Evolutionary conservation across 345 rosid species (phyloP).

Genomic region (Heritiera littoralis): DNA sequence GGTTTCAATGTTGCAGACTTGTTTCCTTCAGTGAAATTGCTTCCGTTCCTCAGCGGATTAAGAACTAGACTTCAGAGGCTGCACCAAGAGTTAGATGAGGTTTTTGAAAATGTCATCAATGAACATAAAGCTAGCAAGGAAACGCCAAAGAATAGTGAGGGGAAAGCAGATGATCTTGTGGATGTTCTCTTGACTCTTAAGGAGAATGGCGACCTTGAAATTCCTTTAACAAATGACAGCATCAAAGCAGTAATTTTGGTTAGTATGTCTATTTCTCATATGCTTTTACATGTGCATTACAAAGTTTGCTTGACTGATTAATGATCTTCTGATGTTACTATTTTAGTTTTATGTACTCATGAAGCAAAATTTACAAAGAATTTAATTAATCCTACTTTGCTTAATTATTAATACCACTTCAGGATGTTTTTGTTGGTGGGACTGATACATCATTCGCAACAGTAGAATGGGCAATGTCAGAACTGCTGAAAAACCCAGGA

Average conservation of each 20-base stretch:
- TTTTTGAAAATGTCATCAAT: slow-evolving; percentile 27
- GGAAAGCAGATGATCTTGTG: neutral
- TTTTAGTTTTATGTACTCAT: too few relatives aligned
- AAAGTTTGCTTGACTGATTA: neutral
- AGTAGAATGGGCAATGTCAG: slow-evolving; percentile 12
- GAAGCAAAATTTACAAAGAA: too few relatives aligned
- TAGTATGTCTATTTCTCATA: neutral
- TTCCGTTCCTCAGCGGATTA: neutral
- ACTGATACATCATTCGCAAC: slow-evolving; percentile 7
- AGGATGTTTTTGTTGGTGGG: slow-evolving; percentile 9
- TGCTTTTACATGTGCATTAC: neutral
- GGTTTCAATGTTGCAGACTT: slow-evolving; percentile 27
- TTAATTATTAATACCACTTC: neutral
- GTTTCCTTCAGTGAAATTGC: neutral
- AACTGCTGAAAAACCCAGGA: neutral
- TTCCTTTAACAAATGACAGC: slow-evolving; percentile 7
- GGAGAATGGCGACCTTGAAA: slow-evolving; percentile 12
- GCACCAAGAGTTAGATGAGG: slow-evolving; percentile 10
- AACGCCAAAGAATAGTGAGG: neutral
- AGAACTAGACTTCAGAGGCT: neutral
- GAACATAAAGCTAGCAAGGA: slow-evolving; percentile 17
- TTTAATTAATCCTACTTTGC: too few relatives aligned
- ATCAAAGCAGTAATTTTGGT: slow-evolving; percentile 12
- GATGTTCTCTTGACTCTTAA: slow-evolving; percentile 18
- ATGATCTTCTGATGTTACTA: neutral